Conservation (phyloP, 495 filamentous ascomycete genomes). For the Polyplosphaeria fusca region DNA sequence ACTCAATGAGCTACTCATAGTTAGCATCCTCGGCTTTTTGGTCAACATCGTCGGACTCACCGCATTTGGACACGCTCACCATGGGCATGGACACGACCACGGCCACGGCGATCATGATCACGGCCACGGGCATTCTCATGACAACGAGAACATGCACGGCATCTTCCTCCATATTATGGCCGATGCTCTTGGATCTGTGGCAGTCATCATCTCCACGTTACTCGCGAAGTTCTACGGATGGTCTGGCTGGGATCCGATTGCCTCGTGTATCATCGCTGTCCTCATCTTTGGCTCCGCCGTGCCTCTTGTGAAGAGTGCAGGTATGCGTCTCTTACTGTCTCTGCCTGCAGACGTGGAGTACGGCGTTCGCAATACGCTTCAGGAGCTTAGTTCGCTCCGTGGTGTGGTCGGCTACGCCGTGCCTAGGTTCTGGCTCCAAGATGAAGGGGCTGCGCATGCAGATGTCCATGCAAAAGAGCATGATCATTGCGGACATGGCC, state of each 20-base stretch:
- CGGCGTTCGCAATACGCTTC: constrained; percentile 76
- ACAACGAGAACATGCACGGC: constrained; percentile 98
- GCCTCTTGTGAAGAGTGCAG: constrained; percentile 81
- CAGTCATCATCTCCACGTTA: constrained; percentile 88
- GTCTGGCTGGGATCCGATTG: constrained; percentile 93
- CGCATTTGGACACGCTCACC: constrained; percentile 73
- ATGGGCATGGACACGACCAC: constrained; percentile 61
- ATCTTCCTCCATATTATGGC: constrained; percentile 96
- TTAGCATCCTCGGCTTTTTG: constrained; percentile 76
- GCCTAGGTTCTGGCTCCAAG: constrained; percentile 89
- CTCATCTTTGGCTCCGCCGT: constrained; percentile 86
- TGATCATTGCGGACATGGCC: constrained; percentile 21
- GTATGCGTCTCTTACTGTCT: constrained; percentile 74
- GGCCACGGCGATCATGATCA: constrained; percentile 39
- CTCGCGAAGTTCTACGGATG: constrained; percentile 82
- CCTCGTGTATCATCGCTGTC: constrained; percentile 88
- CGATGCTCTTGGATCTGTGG: constrained; percentile 89
- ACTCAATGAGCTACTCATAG: constrained; percentile 79
- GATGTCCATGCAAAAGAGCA: constrained; percentile 38
- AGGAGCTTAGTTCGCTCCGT: constrained; percentile 74
- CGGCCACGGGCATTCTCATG: constrained; percentile 56
- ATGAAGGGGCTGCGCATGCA: constrained; percentile 52
- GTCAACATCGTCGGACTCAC: constrained; percentile 92
- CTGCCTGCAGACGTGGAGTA: constrained; percentile 87
- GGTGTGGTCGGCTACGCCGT: constrained; percentile 85